These are phyloP conservation scores for Dryas integrifolia DNA, from an alignment of 331 rosid genomes.

Conservation along the genomic window DNA sequence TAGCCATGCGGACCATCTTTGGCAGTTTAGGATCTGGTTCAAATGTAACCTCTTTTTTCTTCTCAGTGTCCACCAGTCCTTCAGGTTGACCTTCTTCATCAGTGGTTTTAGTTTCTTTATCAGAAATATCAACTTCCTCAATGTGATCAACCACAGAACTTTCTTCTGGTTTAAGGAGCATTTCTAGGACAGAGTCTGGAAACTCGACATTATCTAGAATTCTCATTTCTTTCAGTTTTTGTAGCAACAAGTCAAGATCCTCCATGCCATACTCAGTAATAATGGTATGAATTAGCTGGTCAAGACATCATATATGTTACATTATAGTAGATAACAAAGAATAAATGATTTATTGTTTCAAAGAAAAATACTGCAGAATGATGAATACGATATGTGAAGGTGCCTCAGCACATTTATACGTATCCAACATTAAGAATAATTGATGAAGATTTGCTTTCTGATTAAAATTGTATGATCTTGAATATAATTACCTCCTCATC, in stretches of 20 bases:
- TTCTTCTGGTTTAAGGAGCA: slow-evolving; percentile 51
- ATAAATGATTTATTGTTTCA: not conserved
- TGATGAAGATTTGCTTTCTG: not conserved
- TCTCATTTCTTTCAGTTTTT: slow-evolving; percentile 82
- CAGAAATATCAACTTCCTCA: slow-evolving; percentile 38
- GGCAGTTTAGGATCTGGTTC: slow-evolving; percentile 48
- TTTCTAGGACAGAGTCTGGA: slow-evolving; percentile 56
- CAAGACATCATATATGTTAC: not conserved
- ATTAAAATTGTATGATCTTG: not conserved
- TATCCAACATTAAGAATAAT: not conserved
- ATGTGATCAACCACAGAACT: slow-evolving; percentile 21
- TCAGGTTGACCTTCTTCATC: slow-evolving; percentile 16
- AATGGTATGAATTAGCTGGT: slow-evolving; percentile 70
- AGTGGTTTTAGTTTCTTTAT: slow-evolving; percentile 11
- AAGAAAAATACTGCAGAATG: not conserved
- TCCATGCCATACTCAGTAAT: slow-evolving; percentile 62
- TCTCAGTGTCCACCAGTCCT: slow-evolving; percentile 7
- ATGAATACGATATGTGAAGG: not conserved
- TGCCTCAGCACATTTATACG: not conserved
- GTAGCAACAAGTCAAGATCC: slow-evolving; percentile 54
- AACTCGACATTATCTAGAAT: slow-evolving; percentile 81
- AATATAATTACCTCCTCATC: slow-evolving; percentile 81
- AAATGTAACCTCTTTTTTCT: slow-evolving; percentile 8
- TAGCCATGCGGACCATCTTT: slow-evolving; percentile 39
- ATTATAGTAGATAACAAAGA: not conserved